Evolutionary conservation across 768 basidiomycete genomes (phyloP), one percentile per base, ranked within the genome.

Genomic region (Tricholoma matsutake): DNA sequence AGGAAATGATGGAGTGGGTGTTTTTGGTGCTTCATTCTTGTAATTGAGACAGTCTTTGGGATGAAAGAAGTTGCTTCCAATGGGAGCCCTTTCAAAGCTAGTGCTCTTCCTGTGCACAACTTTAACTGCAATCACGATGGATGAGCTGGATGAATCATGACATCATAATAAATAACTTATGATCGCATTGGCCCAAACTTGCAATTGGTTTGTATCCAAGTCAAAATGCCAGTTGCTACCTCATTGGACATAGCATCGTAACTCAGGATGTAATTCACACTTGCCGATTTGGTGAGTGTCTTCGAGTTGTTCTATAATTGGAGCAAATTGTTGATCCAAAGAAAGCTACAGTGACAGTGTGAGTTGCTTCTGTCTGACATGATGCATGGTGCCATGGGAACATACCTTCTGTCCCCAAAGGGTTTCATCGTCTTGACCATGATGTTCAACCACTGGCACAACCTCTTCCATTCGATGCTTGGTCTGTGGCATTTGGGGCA

Each of bases 281-380:
- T 45, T 45, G 4, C 43, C 20, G 8, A 45, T 22, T 22, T 45
- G 43, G 8, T 45, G 43, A 3, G 18, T 20, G 20, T 45, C 43
- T 45, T 45, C 20, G 20, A 45, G 43, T 45, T 45, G 43, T 20
- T 45, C 43, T 45, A 45, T 20, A 20, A 45, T 45, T 22, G 43
- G 43, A 22, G 20, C 43, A 20, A 16, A 28, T 25, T 47, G 28
- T 47, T 47, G 57, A 45, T 28, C 43, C 20, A 45, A 45, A 45
- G 43, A 45, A 45, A 45, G 41, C 28, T 28, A 37, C 29, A 8
- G 51, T 41, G 7, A 65, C 54, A 10, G 60, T 53, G 57, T 62
- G 34, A 53, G 61, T 28, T 60, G 51, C 47, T 22, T 64, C 64
- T 47, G 54, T 39, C 28, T 43, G 47, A 28, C 25, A 47, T 52